A percentile compares a stretch with the other conserved stretches of the same genome.
Evolutionary conservation across 1,139 yeast genomes (phyloP).

Genomic region (Tardiomyces depauwii): DNA sequence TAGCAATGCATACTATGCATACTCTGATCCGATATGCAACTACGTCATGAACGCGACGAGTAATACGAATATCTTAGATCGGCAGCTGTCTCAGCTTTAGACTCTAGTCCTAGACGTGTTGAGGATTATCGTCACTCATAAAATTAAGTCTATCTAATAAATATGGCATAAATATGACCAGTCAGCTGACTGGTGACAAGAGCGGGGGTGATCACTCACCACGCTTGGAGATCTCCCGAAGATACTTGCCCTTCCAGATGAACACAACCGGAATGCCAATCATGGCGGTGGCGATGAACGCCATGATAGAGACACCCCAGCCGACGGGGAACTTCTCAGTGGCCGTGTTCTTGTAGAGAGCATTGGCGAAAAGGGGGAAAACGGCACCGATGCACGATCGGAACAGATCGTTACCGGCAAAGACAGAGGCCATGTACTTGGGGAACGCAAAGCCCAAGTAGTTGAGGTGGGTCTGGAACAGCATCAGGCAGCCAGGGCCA

Average conservation of each 20-base stretch:
- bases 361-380: slow-evolving; percentile 50
- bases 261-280: background rate
- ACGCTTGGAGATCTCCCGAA: background rate
- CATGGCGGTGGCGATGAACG: background rate
- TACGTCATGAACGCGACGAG: no score
- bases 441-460: slow-evolving; percentile 70
- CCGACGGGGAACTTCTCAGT: slow-evolving; percentile 9
- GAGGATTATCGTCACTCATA: no score
- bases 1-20: no score
- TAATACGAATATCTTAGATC: no score
- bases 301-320: background rate
- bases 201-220: no score
- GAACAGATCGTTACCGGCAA: slow-evolving; percentile 44
- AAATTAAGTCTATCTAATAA: no score
- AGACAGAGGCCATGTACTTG: slow-evolving; percentile 52
- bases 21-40: no score
- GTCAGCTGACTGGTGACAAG: no score
- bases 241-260: background rate
- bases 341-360: slow-evolving; percentile 37
- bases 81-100: no score
- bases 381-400: slow-evolving; percentile 47
- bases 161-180: no score
- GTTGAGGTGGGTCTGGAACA: slow-evolving; percentile 61
- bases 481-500: slow-evolving; percentile 60
- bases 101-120: no score